phyloP scores from a whole-genome alignment of 257 asterid genomes.

The Solanum dulcamara region DNA sequence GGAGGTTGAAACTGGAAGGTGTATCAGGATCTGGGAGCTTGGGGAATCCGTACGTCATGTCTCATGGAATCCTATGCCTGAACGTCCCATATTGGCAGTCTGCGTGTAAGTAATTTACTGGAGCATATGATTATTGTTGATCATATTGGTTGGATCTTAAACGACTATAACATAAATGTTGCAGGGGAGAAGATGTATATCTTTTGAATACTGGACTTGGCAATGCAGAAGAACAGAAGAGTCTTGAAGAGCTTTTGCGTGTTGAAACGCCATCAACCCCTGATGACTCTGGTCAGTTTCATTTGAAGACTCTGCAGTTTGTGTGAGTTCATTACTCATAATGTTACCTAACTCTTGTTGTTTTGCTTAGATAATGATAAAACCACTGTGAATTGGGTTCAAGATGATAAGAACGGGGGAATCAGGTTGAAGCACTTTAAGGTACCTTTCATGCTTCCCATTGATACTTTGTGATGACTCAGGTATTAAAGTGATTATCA shows the following conservation, averaged over 20 bases:
- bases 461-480: neutral
- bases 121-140: slow-evolving; percentile 1
- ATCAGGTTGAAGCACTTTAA: slow-evolving; percentile 82
- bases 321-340: neutral
- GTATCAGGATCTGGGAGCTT: slow-evolving; percentile 66
- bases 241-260: slow-evolving; percentile 55
- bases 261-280: slow-evolving; percentile 26
- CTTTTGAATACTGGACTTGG: slow-evolving; percentile 58
- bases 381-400: slow-evolving; percentile 52
- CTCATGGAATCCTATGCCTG: slow-evolving; percentile 83
- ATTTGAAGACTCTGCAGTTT: neutral
- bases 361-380: slow-evolving; percentile 38
- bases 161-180: slow-evolving; percentile 1
- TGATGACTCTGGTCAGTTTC: slow-evolving; percentile 55
- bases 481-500: neutral
- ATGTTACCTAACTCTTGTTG: neutral
- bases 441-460: slow-evolving; percentile 29
- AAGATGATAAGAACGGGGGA: slow-evolving; percentile 59
- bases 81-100: slow-evolving; percentile 74
- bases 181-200: slow-evolving; percentile 72
- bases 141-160: slow-evolving; percentile 3
- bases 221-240: slow-evolving; percentile 53
- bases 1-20: slow-evolving; percentile 98
- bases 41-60: slow-evolving; percentile 67
- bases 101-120: slow-evolving; percentile 43